phyloP scores from a whole-genome alignment of 2,329 filamentous ascomycete species.

The Paracoccidioides lutzii region DNA sequence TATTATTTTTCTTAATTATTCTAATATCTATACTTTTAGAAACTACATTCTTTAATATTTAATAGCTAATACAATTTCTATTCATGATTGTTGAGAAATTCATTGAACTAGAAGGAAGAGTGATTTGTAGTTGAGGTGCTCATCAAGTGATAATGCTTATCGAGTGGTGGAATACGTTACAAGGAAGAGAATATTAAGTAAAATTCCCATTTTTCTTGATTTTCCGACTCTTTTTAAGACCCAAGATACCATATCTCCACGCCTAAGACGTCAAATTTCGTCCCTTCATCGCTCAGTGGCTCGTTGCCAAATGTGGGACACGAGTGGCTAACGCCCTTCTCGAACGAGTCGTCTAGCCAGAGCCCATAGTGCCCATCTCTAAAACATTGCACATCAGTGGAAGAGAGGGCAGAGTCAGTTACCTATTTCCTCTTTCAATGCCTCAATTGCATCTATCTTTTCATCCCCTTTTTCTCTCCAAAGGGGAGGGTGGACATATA shows the following conservation, averaged over 20 bases:
- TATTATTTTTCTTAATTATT: no score
- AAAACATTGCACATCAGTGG: constrained; percentile 13
- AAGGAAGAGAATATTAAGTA: no score
- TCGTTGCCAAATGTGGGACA: constrained; percentile 95
- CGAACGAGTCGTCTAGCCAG: constrained; percentile 79
- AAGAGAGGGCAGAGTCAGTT: not conserved
- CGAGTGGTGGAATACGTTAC: no score
- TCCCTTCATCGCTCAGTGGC: constrained; percentile 79
- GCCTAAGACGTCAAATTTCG: constrained; percentile 80
- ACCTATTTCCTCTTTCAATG: not conserved
- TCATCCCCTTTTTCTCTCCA: not conserved
- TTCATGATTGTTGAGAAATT: no score
- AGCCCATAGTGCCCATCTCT: constrained; percentile 78
- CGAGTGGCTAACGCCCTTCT: constrained; percentile 66
- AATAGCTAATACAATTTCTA: no score
- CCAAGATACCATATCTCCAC: constrained; percentile 93
- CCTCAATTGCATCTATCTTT: not conserved
- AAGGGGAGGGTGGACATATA: not conserved
- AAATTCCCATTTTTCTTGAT: not conserved
- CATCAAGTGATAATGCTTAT: no score
- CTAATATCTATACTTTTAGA: no score
- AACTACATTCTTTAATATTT: no score
- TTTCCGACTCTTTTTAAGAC: constrained; percentile 13
- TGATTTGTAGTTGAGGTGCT: no score
- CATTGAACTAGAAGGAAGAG: no score